These are phyloP conservation scores for Penicillium sp. DNA, from an alignment of 2,329 filamentous ascomycete genomes.

Conservation along the genomic window DNA sequence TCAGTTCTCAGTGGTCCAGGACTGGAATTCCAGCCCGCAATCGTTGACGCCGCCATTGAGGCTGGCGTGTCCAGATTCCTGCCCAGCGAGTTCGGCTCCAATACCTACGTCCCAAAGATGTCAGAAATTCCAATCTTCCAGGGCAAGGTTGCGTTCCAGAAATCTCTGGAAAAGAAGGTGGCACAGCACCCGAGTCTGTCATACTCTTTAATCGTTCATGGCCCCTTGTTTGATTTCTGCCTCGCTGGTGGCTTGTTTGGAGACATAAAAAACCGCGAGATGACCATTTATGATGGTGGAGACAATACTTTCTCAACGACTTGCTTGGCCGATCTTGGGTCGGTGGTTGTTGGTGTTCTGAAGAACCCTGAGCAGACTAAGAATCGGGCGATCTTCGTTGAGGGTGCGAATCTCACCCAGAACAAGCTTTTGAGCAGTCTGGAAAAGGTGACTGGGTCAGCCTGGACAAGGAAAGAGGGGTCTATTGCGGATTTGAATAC, in stretches of 20 bases:
- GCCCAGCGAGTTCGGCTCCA: slow-evolving; percentile 1
- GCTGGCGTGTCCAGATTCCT: not conserved
- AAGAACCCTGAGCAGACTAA: not conserved
- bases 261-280: not conserved
- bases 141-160: not conserved
- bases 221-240: not conserved
- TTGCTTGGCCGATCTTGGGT: slow-evolving; percentile 1
- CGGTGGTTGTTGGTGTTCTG: not conserved
- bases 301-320: not conserved
- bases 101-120: not conserved
- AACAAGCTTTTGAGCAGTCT: not conserved
- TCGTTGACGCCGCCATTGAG: not conserved
- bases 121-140: not conserved
- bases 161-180: not conserved
- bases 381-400: not conserved
- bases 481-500: not conserved
- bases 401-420: not conserved
- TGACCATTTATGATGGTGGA: slow-evolving; percentile 1
- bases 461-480: not conserved
- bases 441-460: not conserved
- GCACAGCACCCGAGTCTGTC: not conserved
- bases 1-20: not conserved
- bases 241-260: not conserved
- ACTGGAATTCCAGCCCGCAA: not conserved
- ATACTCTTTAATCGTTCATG: not conserved